Evolutionary conservation across 2,329 filamentous ascomycete species (phyloP), one percentile per base, ranked within the genome.

Genomic region (Diplodia intermedia): DNA sequence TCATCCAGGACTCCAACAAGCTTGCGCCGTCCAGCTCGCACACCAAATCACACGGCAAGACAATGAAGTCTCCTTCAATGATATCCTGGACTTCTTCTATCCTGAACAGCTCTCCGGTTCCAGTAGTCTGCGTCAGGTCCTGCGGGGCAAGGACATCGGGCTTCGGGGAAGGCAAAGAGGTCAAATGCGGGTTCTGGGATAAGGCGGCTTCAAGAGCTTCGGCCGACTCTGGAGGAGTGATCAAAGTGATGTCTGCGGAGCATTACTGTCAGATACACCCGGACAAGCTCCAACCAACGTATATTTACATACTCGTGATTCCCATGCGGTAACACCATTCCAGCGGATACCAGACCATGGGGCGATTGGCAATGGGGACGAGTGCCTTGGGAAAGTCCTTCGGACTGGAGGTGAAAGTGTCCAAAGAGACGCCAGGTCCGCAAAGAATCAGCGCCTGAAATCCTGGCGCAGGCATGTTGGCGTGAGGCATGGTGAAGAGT

Each of bases 31-130:
- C 90, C 18, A 98, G 83, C 75, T 97, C 94, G 77, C 93, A 97
- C 49, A 99, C 89, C 7, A 99, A 84, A 77, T 99, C 95, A 79
- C 95, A 99, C 0, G 95, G 94, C 4, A 99, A 83, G 3, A 98
- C 88, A 31, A 97, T 82, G 75, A 99, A 98, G 79, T 99, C 93
- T 14, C 89, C 88, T 66, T 88, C 93, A 73, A 99, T 88, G 8
- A 89, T 85, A n/a, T 85, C 84, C 75, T 91, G 89, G 54, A 98
- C 88, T 77, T 97, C 91, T 0, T 92, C 90, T 9, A 97, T 84
- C 11, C 94, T 88, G 65, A 99, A 86, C 23, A 98, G 89, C 74
- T 97, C 91, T 8, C 92, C 94, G 7, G 95, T 98, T 63, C 93
- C 93, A 0, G 91, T 97, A 69, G 92, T 95, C 75, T 93, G 89